Percentiles rank a stretch among this genome's conserved stretches.
Evolutionary conservation across 768 basidiomycete species (phyloP).

Genomic region (Scleroderma bovista): DNA sequence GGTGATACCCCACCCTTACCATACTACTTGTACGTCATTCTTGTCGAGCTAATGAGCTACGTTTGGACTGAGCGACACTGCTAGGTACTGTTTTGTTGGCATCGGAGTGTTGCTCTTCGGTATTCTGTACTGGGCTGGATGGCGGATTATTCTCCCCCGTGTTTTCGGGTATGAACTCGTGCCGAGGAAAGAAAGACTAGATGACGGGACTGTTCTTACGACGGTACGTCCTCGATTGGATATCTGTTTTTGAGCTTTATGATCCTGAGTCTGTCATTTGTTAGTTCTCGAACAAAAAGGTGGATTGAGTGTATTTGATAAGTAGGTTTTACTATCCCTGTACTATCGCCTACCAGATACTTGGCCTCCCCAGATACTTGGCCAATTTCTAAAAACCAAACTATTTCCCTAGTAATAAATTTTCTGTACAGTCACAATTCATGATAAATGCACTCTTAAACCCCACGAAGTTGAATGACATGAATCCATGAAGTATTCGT

Average conservation of each 20-base stretch:
- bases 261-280: not conserved
- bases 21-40: constrained; percentile 41
- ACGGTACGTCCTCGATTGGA: constrained; percentile 31
- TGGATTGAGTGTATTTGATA: not conserved
- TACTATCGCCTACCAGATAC: too few species aligned
- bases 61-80: not conserved
- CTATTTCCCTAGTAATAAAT: too few species aligned
- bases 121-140: constrained; percentile 48
- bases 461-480: too few species aligned
- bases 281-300: not conserved
- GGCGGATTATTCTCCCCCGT: constrained; percentile 46
- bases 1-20: constrained; percentile 59
- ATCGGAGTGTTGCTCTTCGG: constrained; percentile 44
- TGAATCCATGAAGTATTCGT: too few species aligned
- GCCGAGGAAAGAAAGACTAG: constrained; percentile 42
- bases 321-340: not conserved
- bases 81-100: constrained; percentile 49
- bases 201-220: constrained; percentile 51
- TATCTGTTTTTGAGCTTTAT: not conserved
- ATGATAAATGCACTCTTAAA: too few species aligned
- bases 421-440: too few species aligned
- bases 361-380: too few species aligned
- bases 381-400: too few species aligned
- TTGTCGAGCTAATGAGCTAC: not conserved
- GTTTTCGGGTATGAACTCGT: constrained; percentile 45